phyloP scores from a whole-genome alignment of 768 basidiomycete genomes.

The Calocybe cyanea region DNA sequence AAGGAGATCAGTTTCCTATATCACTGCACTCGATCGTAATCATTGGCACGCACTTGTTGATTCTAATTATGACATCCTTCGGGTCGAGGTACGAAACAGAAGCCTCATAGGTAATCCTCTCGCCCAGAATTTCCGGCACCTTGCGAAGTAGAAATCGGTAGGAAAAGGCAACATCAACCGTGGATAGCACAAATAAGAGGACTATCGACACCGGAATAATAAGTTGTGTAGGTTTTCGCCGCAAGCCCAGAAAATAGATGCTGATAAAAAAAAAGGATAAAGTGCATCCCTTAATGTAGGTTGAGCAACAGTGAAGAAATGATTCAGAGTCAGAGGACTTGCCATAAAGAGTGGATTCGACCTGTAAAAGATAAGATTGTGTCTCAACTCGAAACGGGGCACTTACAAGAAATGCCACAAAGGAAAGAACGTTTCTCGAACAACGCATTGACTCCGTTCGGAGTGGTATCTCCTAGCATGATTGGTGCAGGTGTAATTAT shows the following conservation, averaged over 20 bases:
- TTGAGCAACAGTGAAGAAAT: neutral
- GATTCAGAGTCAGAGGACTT: neutral
- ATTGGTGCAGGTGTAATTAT: too few relatives aligned
- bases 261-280: constrained; percentile 27
- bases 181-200: constrained; percentile 10
- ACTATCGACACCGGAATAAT: constrained; percentile 1
- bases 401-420: constrained; percentile 10
- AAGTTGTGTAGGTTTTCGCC: neutral
- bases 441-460: too few relatives aligned
- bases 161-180: constrained; percentile 8
- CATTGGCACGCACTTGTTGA: constrained; percentile 9
- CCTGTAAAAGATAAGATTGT: constrained; percentile 12
- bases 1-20: too few relatives aligned
- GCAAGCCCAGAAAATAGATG: constrained; percentile 2
- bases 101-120: neutral
- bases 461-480: too few relatives aligned
- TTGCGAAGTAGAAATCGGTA: constrained; percentile 8
- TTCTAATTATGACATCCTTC: constrained; percentile 5
- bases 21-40: too few relatives aligned
- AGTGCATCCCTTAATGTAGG: constrained; percentile 22
- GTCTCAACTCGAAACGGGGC: neutral
- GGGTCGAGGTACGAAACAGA: neutral
- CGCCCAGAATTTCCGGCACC: neutral
- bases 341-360: constrained; percentile 28
- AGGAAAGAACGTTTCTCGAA: neutral